Conservation (phyloP, 2,329 filamentous ascomycete species). For the Magnaporthales sp. region DNA sequence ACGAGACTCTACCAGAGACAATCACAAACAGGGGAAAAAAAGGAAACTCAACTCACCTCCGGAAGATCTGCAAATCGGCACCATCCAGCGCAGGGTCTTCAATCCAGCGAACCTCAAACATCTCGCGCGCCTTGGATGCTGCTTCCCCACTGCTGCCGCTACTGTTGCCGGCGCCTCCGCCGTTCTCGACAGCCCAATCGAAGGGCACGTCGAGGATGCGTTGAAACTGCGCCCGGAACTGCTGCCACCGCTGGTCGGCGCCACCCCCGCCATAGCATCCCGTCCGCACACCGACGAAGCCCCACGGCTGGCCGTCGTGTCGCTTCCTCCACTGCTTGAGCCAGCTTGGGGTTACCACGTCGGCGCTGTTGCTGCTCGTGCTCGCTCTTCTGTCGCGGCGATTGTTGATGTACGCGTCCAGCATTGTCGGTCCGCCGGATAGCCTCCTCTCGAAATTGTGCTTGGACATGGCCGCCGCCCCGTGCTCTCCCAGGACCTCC, state of each 20-base stretch:
- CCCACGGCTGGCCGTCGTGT: constrained; percentile 1
- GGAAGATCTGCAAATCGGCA: neutral
- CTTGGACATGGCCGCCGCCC: neutral
- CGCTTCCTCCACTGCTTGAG: constrained; percentile 3
- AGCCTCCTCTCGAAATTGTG: constrained; percentile 2
- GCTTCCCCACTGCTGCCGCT: neutral
- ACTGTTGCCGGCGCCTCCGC: neutral
- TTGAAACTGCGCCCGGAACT: neutral
- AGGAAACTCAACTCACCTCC: neutral
- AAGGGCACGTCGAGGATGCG: neutral
- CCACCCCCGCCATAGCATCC: constrained; percentile 3
- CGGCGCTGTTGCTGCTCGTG: neutral
- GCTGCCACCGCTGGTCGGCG: neutral
- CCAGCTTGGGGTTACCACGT: constrained; percentile 2
- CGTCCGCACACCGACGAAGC: constrained; percentile 1
- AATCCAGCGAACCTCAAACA: constrained; percentile 5
- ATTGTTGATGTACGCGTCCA: neutral
- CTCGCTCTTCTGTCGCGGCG: neutral
- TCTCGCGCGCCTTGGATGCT: neutral
- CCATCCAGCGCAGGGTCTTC: neutral
- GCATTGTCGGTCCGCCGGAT: neutral
- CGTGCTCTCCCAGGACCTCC: constrained; percentile 3
- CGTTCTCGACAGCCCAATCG: neutral
- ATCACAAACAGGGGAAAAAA: neutral
- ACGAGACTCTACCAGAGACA: neutral